Evolutionary conservation across 129 eudicot genomes (phyloP), one percentile per base, ranked within the genome.

Genomic region (Lactuca sativa): DNA sequence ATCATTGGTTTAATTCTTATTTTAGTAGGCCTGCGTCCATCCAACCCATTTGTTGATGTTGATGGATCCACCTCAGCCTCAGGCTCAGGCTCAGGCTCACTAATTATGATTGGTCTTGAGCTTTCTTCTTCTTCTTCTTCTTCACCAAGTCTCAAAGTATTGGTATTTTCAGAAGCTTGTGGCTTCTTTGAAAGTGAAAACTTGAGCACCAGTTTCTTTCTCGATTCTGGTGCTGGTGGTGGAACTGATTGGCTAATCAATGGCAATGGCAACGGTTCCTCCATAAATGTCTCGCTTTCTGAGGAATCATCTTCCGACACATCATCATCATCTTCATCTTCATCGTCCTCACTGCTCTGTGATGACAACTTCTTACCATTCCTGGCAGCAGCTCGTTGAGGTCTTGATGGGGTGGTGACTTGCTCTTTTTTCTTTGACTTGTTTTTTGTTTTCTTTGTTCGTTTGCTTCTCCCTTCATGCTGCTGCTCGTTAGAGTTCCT

Each of bases 361-460:
- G 86, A 76, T 31, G 81, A 77, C 2, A 71, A 21, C 76, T 64
- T 85, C 62, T 66, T 56, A 43, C 85, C 88, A 59, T 84, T 85
- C 53, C 89, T 90, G 56, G 87, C 90, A 59, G 97, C 82, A 65
- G 82, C 81, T 75, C 99, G 82, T 64, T 90, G 95, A 78, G 99
- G 87, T 82, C 99, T 90, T 54, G 77, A 74, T 66, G 92, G 61
- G 56, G 76, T 74, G 56, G 76, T 74, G 8, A 69, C 78, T 48
- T 77, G 37, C 69, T 73, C 49, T 66, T 81, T 85, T 81, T 72
- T 80, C 76, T 78, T 88, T 4, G 56, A 56, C 37, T 81, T 64
- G 16, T 17, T 70, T 77, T 76, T 84, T 47, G 77, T 73, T 70
- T 82, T 86, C 77, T 85, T 88, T 49, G 65, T 32, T 71, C 82